Evolutionary conservation across 768 basidiomycete genomes (phyloP).

Genomic region (Lentinula raphanica): DNA sequence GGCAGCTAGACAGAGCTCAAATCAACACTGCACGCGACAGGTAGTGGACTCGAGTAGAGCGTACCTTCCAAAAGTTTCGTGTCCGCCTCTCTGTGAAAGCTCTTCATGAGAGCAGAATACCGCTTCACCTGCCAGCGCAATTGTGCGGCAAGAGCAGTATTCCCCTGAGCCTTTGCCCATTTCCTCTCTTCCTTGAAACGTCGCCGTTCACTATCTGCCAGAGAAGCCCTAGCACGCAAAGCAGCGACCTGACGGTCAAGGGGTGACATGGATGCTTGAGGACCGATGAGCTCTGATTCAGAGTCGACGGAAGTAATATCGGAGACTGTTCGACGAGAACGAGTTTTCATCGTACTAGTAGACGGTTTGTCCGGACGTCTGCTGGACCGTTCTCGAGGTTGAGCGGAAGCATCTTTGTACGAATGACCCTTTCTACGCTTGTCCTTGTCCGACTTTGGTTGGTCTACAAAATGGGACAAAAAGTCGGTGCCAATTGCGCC

Average conservation of each 20-base stretch:
- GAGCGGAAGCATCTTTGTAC: constrained; percentile 17
- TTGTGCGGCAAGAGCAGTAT: constrained; percentile 67
- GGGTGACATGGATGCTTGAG: constrained; percentile 52
- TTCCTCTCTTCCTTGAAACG: constrained; percentile 82
- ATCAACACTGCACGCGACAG: not conserved
- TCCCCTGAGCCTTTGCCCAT: constrained; percentile 80
- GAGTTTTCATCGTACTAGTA: constrained; percentile 8
- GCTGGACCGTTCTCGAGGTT: constrained; percentile 16
- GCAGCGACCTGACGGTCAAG: constrained; percentile 71
- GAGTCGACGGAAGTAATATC: constrained; percentile 70
- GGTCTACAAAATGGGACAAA: constrained; percentile 60
- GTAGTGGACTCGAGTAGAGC: constrained; percentile 4
- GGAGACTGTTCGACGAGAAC: constrained; percentile 31
- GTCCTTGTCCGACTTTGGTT: constrained; percentile 27
- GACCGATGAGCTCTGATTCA: constrained; percentile 58
- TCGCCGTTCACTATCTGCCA: constrained; percentile 79
- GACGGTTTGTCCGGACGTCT: constrained; percentile 7
- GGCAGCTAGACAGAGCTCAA: not conserved
- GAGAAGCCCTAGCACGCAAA: constrained; percentile 68
- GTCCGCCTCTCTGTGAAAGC: constrained; percentile 76
- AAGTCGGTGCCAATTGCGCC: constrained; percentile 71
- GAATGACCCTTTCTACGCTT: constrained; percentile 24
- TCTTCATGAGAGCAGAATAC: constrained; percentile 75
- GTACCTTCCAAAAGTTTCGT: constrained; percentile 60
- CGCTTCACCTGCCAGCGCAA: constrained; percentile 83